These are phyloP conservation scores for Colletotrichum tropicale DNA, from an alignment of 2,329 filamentous ascomycete genomes.

Conservation along the genomic window DNA sequence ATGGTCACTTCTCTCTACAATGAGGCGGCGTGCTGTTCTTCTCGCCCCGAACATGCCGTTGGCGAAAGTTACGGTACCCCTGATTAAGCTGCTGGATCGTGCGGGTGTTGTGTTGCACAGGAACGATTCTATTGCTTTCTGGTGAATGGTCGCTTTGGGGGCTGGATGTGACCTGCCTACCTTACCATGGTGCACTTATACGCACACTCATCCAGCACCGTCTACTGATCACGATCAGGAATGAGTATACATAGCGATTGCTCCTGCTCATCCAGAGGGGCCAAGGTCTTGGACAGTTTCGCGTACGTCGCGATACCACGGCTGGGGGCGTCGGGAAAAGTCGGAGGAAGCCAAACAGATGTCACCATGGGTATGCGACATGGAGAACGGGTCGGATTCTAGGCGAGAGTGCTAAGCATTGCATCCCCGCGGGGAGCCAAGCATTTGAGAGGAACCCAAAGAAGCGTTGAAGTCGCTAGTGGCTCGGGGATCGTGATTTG, in stretches of 20 bases:
- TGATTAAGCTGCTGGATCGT: neutral
- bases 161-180: neutral
- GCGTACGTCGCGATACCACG: neutral
- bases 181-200: neutral
- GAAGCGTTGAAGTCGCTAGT: neutral
- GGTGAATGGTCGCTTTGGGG: neutral
- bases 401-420: neutral
- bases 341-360: neutral
- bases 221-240: neutral
- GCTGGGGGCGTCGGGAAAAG: neutral
- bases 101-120: neutral
- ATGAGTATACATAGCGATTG: neutral
- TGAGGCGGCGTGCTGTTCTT: neutral
- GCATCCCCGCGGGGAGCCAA: neutral
- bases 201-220: neutral
- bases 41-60: neutral
- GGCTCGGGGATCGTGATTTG: neutral
- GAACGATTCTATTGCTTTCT: neutral
- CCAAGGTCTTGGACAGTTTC: conserved; percentile 1
- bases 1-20: neutral
- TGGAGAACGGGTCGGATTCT: neutral
- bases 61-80: neutral
- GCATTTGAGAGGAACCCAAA: neutral
- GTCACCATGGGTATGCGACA: neutral
- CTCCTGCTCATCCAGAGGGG: neutral